Evolutionary conservation across 495 filamentous ascomycete genomes (phyloP).

Genomic region (Daldinia loculata): DNA sequence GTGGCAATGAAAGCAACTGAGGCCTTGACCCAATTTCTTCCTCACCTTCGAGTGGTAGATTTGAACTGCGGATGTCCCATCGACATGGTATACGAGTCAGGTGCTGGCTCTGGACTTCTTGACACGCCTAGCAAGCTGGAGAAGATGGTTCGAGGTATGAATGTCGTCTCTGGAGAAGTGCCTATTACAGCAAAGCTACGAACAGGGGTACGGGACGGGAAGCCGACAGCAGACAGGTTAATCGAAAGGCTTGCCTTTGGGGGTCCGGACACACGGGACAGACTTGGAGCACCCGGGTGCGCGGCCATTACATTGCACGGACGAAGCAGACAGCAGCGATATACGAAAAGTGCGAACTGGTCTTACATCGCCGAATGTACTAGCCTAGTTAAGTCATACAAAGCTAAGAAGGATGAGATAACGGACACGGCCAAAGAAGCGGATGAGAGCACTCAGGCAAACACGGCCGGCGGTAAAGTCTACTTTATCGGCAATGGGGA

Average conservation of each 20-base stretch:
- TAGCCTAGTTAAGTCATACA: conserved; percentile 80
- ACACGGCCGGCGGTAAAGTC: conserved; percentile 65
- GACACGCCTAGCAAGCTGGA: conserved; percentile 84
- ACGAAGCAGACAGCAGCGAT: conserved; percentile 90
- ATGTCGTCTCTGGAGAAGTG: conserved; percentile 82
- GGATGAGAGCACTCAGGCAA: conserved; percentile 68
- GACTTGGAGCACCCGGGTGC: conserved; percentile 75
- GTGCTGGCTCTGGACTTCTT: conserved; percentile 93
- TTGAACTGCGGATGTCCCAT: conserved; percentile 98
- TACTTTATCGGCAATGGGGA: conserved; percentile 98
- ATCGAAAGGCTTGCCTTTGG: conserved; percentile 85
- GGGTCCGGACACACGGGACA: conserved; percentile 68
- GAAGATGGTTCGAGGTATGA: conserved; percentile 95
- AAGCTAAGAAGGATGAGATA: conserved; percentile 66
- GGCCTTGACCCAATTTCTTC: conserved; percentile 74
- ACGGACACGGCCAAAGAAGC: conserved; percentile 80
- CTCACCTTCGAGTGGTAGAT: conserved; percentile 86
- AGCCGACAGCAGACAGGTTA: conserved; percentile 80
- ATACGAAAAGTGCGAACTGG: conserved; percentile 91
- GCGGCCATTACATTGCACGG: conserved; percentile 96
- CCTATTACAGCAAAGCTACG: conserved; percentile 95
- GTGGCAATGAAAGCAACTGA: conserved; percentile 87
- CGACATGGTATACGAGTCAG: conserved; percentile 85
- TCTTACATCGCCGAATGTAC: conserved; percentile 89
- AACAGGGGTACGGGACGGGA: conserved; percentile 83